phyloP scores from a whole-genome alignment of 108 stramenopile genomes.

The Cyclotella atomus region DNA sequence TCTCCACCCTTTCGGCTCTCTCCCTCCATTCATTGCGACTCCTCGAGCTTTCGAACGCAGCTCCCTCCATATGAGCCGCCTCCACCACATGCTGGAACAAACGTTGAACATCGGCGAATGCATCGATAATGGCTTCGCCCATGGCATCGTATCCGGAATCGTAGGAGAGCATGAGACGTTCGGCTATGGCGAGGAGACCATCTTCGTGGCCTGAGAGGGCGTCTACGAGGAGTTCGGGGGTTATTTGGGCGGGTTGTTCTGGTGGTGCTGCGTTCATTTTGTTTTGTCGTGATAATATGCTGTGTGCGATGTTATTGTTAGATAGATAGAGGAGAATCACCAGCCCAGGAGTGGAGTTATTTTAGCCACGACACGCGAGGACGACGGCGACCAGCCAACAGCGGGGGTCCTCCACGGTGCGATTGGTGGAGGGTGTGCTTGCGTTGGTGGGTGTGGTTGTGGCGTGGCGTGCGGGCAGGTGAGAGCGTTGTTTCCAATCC shows the following conservation, averaged over 20 bases:
- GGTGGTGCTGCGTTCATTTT: constrained; percentile 19
- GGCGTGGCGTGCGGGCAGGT: too few species aligned
- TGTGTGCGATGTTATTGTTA: too few species aligned
- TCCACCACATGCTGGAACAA: constrained; percentile 90
- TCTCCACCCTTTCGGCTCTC: constrained; percentile 34
- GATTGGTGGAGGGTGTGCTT: too few species aligned
- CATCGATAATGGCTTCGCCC: constrained; percentile 88
- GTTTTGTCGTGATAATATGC: too few species aligned
- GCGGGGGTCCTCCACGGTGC: too few species aligned
- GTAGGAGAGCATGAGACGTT: constrained; percentile 86
- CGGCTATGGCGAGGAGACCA: constrained; percentile 86
- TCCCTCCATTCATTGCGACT: constrained; percentile 69
- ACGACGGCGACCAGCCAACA: too few species aligned
- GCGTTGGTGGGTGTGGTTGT: too few species aligned
- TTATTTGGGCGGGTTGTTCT: constrained; percentile 50
- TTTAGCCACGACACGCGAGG: too few species aligned
- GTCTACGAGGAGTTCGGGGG: constrained; percentile 86
- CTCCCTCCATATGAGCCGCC: constrained; percentile 92
- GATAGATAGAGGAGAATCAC: too few species aligned
- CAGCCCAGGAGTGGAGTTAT: too few species aligned
- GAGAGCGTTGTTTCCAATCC: not conserved
- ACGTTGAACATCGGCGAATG: constrained; percentile 87
- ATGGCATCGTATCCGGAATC: constrained; percentile 87
- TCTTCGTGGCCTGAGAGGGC: constrained; percentile 88
- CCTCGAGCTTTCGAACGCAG: constrained; percentile 77